phyloP scores from a whole-genome alignment of 257 asterid species.

The Agastache rugosa region DNA sequence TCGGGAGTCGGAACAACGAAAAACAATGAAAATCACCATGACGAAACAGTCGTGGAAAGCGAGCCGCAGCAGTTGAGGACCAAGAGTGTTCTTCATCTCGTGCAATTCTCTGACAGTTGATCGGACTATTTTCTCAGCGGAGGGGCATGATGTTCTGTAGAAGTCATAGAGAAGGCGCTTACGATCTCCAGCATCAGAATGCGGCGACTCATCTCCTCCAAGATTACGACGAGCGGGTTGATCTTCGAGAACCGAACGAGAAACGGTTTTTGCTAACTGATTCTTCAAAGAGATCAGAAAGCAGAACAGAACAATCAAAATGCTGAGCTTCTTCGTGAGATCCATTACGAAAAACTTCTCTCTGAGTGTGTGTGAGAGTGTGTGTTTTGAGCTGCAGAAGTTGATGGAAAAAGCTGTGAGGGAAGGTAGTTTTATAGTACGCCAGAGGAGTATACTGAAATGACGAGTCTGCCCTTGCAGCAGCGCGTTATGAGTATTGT shows the following conservation, averaged over 20 bases:
- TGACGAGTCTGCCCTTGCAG: conserved; percentile 34
- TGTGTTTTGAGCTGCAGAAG: conserved; percentile 23
- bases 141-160: no score
- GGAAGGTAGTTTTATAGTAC: conserved; percentile 17
- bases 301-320: conserved; percentile 54
- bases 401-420: neutral
- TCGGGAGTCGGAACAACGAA: no score
- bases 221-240: neutral
- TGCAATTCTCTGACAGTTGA: no score
- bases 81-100: no score
- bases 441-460: neutral
- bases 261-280: conserved; percentile 45
- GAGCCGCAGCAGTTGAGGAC: no score
- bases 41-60: no score
- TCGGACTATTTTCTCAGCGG: no score
- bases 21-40: no score
- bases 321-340: conserved; percentile 50
- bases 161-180: no score
- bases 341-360: conserved; percentile 41
- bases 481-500: neutral
- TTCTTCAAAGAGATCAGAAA: conserved; percentile 57
- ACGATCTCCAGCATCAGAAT: no score
- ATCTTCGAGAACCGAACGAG: neutral
- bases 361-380: neutral
- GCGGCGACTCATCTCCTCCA: conserved; percentile 12